phyloP scores from a whole-genome alignment of 768 basidiomycete species.

The Suillus sp. region DNA sequence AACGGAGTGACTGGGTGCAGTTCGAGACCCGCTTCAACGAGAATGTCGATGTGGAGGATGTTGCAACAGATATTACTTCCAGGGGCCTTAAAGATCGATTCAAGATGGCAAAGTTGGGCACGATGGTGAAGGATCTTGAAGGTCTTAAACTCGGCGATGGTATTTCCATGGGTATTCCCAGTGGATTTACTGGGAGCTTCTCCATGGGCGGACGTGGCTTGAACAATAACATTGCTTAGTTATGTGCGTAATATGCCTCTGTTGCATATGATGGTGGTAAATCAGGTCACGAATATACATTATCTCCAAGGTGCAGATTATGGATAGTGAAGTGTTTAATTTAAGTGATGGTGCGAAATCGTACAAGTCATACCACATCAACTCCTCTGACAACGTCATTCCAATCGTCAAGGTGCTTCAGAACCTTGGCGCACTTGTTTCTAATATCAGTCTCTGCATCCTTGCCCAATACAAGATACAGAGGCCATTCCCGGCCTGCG shows the following conservation, averaged over 20 bases:
- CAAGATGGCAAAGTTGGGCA: constrained; percentile 70
- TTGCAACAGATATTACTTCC: constrained; percentile 39
- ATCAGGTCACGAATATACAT: neutral
- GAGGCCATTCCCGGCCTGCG: constrained; percentile 28
- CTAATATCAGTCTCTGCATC: constrained; percentile 33
- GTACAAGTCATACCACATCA: neutral
- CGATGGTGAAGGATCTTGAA: constrained; percentile 89
- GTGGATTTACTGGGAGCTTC: constrained; percentile 58
- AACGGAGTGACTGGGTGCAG: constrained; percentile 88
- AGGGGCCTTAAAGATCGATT: constrained; percentile 57
- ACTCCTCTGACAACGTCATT: constrained; percentile 12
- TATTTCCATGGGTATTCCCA: constrained; percentile 58
- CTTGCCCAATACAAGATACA: constrained; percentile 28
- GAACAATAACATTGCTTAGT: constrained; percentile 21
- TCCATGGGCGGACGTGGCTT: constrained; percentile 48
- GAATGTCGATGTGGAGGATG: constrained; percentile 45
- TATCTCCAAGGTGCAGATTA: neutral
- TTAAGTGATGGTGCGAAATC: neutral
- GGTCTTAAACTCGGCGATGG: constrained; percentile 61
- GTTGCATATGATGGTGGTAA: neutral
- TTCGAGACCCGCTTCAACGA: constrained; percentile 84
- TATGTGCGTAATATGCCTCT: neutral
- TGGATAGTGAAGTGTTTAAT: neutral
- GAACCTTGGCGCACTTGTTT: constrained; percentile 20
- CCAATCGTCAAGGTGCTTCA: constrained; percentile 34